These are phyloP conservation scores for Pseudocercospora fuligena DNA, from an alignment of 2,329 filamentous ascomycete genomes.

Conservation along the genomic window DNA sequence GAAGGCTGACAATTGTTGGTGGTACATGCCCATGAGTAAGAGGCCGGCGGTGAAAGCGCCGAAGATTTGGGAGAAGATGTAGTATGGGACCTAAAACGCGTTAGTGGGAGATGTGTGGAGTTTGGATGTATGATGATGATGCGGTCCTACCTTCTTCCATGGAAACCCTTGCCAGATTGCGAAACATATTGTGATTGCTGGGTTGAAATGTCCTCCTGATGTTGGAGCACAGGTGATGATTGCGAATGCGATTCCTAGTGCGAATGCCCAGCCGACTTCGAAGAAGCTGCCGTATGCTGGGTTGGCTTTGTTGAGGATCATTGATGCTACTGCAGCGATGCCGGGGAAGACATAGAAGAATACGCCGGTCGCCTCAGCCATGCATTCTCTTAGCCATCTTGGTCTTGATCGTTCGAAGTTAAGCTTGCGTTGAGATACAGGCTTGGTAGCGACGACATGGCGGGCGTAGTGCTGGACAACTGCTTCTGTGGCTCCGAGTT, in stretches of 20 bases:
- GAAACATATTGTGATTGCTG: conserved; percentile 47
- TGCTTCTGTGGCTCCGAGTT: conserved; percentile 60
- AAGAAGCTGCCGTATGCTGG: conserved; percentile 58
- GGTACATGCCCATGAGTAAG: conserved; percentile 62
- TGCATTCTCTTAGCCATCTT: conserved; percentile 59
- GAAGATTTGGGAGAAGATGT: conserved; percentile 62
- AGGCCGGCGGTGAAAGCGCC: conserved; percentile 61
- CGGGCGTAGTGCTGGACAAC: conserved; percentile 56
- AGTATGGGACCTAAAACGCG: conserved; percentile 48
- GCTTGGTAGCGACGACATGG: conserved; percentile 56
- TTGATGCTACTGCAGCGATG: conserved; percentile 58
- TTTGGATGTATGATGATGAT: neutral
- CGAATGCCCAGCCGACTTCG: conserved; percentile 61
- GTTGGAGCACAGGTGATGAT: conserved; percentile 62
- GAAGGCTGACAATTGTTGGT: conserved; percentile 54
- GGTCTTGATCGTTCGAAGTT: conserved; percentile 60
- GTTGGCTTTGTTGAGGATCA: conserved; percentile 52
- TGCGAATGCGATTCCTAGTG: conserved; percentile 62
- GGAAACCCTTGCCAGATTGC: conserved; percentile 63
- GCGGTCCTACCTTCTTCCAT: conserved; percentile 57
- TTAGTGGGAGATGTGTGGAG: neutral
- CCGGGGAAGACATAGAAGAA: conserved; percentile 56
- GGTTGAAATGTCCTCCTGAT: conserved; percentile 50
- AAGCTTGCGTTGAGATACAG: conserved; percentile 60
- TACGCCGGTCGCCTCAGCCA: conserved; percentile 62